Evolutionary conservation across 805 yeast species (phyloP).

Genomic region (Kodamaea laetipori): DNA sequence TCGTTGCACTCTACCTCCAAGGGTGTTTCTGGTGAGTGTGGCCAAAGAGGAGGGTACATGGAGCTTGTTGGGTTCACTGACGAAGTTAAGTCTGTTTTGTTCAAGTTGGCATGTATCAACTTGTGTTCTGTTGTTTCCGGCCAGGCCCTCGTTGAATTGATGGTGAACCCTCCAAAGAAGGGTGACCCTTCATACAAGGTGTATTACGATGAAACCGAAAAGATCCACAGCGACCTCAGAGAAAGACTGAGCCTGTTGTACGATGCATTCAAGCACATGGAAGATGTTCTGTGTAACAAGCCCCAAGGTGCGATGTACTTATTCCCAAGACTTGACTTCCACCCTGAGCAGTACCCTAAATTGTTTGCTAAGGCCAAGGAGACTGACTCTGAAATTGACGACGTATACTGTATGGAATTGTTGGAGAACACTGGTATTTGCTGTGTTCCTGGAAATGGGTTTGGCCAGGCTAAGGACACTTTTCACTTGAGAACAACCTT

Average conservation of each 20-base stretch:
- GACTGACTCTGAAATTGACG: conserved; percentile 69
- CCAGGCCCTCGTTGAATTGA: conserved; percentile 87
- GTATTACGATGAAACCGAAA: conserved; percentile 61
- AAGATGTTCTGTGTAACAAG: conserved; percentile 79
- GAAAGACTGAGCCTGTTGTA: conserved; percentile 65
- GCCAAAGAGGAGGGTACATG: conserved; percentile 99
- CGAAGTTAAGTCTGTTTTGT: conserved; percentile 68
- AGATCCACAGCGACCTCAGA: conserved; percentile 63
- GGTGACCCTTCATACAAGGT: conserved; percentile 76
- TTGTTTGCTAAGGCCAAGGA: conserved; percentile 64
- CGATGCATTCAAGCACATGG: conserved; percentile 72
- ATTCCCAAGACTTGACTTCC: conserved; percentile 76
- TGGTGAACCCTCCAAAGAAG: conserved; percentile 85
- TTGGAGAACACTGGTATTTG: conserved; percentile 92
- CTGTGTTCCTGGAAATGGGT: conserved; percentile 96
- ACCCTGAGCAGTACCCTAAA: conserved; percentile 45
- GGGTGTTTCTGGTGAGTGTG: conserved; percentile 98
- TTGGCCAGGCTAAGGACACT: conserved; percentile 89
- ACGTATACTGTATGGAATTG: conserved; percentile 81
- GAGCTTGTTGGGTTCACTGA: conserved; percentile 80
- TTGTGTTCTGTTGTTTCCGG: conserved; percentile 95
- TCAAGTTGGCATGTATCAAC: conserved; percentile 87
- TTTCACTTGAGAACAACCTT: conserved; percentile 95
- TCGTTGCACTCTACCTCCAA: conserved; percentile 97
- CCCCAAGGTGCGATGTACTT: conserved; percentile 99